Base-by-base conservation (phyloP, 441 rosid genomes). In the Cnidoscolus chayamansa region DNA sequence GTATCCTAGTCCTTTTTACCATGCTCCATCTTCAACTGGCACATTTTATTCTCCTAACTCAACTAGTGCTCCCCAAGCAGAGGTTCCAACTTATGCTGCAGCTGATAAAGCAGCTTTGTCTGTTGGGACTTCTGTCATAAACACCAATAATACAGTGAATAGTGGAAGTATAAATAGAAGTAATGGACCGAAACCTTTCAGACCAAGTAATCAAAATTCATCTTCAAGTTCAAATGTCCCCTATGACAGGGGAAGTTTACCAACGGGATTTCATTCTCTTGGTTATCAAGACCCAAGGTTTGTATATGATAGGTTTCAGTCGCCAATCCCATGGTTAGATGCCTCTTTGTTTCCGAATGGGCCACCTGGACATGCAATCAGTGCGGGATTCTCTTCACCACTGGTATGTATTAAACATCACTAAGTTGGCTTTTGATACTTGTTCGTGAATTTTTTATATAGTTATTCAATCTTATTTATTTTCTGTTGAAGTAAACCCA, bases 1-100 rank as follows among this genome's bases (percentile, higher is more conserved):
- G 73, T 93, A 93, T 72, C 87, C 96, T 30, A 68, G 79, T 72
- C 86, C 84, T 70, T 89, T 85, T 60, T 87, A 82, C 80, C 93
- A 80, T 63, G 83, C 86, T 0, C 76, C 84, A 63, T 57, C 77
- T 35, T 79, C 90, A 31, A 78, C 69, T 62, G 80, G 79, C 75
- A 79, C 83, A 20, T 74, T 80, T 2, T 76, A 80, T 59, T 56
- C 76, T 53, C 72, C 86, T 19, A 80, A 76, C 68, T 80, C 76
- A 31, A 76, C 82, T 67, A 71, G 73, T 10, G 83, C 81, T 63
- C 61, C 86, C 25, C 91, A 85, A 49, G 82, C 63, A 11, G 86
- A 88, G 68, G 83, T 79, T 72, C 64, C 86, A 7, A 61, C 84
- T 12, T 68, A 83, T 67, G 73, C 74, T 35, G 68, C 78, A 63